Base-by-base conservation (phyloP, 2,329 filamentous ascomycete species). In the Magnaporthiopsis rhizophila region DNA sequence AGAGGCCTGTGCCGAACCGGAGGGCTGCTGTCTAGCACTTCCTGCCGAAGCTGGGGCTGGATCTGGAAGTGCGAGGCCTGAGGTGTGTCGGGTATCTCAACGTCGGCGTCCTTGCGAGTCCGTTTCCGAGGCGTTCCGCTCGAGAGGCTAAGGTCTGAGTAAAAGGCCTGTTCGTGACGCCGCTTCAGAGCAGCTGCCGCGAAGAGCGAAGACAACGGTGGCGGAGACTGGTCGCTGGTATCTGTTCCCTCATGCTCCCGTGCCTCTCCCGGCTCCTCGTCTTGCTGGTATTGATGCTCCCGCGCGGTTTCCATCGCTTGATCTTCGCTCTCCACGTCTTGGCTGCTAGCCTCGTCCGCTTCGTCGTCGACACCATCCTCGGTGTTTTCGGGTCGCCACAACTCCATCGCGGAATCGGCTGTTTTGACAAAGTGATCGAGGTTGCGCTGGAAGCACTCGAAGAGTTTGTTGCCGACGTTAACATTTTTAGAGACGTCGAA, bases 61-160 rank as follows among this genome's bases (percentile, higher is more conserved):
- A 18, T 1, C 15, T 13, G 36, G 3, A 13, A 13, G 36, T 38
- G 36, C 3, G 36, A 38, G 18, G 28, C 36, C 28, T 61, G 36
- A 64, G 69, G 30, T 57, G 66, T 59, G 64, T 45, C 34, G 38
- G 63, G 61, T 9, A 62, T 62, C 50, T 62, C 61, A 24, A 57
- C 0, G n/a, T 62, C 13, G 4, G 36, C 36, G 3, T 21, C 11
- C 26, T n/a, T 18, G 21, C 61, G 38, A 4, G 15, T 8, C 8
- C n/a, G 60, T 30, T 63, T 66, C 24, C 38, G 34, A 4, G 65
- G n/a, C 3, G 59, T 45, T 7, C 62, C 45, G 0, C 34, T 18
- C 18, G 30, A 30, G 18, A 63, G 63, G 28, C 62, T 34, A 18
- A 66, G 58, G 45, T 53, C 63, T 6, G 21, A 18, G 9, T 26